These are phyloP conservation scores for Gautieria morchelliformis DNA, from an alignment of 768 basidiomycete genomes.

Conservation along the genomic window DNA sequence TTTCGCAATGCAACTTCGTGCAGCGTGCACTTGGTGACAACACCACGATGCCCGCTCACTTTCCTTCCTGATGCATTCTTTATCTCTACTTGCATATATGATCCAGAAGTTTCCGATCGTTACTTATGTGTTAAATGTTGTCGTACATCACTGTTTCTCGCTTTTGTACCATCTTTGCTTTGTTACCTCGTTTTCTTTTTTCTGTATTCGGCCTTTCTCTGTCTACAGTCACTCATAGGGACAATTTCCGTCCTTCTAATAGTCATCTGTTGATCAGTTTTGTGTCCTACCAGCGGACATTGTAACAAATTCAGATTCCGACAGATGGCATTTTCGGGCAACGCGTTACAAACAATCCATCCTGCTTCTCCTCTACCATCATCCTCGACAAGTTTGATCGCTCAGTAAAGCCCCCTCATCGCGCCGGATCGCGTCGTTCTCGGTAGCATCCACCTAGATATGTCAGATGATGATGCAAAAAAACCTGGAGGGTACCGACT, in stretches of 20 bases:
- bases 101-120: not conserved
- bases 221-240: no score
- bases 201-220: no score
- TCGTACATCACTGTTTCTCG: not conserved
- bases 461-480: conserved; percentile 34
- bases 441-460: conserved; percentile 6
- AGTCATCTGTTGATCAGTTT: no score
- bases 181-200: not conserved
- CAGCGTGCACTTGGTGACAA: no score
- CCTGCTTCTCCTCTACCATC: not conserved
- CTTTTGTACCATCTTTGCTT: not conserved
- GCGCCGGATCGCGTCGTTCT: not conserved
- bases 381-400: not conserved
- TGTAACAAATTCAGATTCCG: conserved; percentile 4
- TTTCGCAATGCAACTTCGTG: no score
- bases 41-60: no score
- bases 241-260: no score
- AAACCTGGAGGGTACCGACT: conserved; percentile 58
- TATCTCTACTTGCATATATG: no score
- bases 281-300: not conserved
- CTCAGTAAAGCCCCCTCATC: not conserved
- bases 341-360: not conserved
- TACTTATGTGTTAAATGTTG: not conserved
- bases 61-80: no score
- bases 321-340: not conserved